A percentile compares a stretch with the other conserved stretches of the same genome.
Conservation (phyloP, 1,139 yeast species). For the Magnusiomyces tetraspermus region DNA sequence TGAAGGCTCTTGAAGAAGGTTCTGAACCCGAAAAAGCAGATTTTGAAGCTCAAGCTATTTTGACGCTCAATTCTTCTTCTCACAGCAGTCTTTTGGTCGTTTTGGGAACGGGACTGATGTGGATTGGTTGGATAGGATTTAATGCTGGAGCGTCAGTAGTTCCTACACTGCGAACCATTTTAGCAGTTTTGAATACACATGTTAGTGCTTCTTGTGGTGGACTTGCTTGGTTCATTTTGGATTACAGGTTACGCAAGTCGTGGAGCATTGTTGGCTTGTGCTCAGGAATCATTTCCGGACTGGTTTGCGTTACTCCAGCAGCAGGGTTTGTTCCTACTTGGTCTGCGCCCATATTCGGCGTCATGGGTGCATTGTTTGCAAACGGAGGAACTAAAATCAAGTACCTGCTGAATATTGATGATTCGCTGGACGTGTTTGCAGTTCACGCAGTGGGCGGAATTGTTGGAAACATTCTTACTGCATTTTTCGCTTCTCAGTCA, state of each 20-base stretch:
- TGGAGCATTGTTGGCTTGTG: slow-evolving; percentile 34
- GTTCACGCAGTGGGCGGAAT: slow-evolving; percentile 34
- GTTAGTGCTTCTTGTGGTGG: slow-evolving; percentile 31
- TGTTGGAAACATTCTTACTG: slow-evolving; percentile 31
- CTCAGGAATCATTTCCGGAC: slow-evolving; percentile 35
- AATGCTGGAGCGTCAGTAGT: slow-evolving; percentile 71
- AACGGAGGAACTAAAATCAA: slow-evolving; percentile 34
- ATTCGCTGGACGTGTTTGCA: slow-evolving; percentile 32
- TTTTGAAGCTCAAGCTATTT: not conserved
- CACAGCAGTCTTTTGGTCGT: slow-evolving; percentile 34
- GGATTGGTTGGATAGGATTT: slow-evolving; percentile 85
- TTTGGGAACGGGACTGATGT: slow-evolving; percentile 46
- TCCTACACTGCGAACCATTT: slow-evolving; percentile 43
- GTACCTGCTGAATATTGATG: slow-evolving; percentile 31
- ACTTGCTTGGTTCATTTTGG: slow-evolving; percentile 30
- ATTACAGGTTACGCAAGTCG: slow-evolving; percentile 25
- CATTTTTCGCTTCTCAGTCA: slow-evolving; percentile 25
- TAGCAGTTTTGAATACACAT: slow-evolving; percentile 31
- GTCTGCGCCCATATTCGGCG: slow-evolving; percentile 32
- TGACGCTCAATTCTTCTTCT: slow-evolving; percentile 26
- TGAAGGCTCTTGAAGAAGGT: no score
- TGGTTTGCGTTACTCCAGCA: slow-evolving; percentile 35
- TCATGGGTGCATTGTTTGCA: slow-evolving; percentile 30
- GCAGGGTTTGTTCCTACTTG: slow-evolving; percentile 34
- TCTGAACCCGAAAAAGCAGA: not conserved